These are phyloP conservation scores for Actinomortierella ambigua DNA, from an alignment of 371 early-diverging fungal species.

Conservation along the genomic window DNA sequence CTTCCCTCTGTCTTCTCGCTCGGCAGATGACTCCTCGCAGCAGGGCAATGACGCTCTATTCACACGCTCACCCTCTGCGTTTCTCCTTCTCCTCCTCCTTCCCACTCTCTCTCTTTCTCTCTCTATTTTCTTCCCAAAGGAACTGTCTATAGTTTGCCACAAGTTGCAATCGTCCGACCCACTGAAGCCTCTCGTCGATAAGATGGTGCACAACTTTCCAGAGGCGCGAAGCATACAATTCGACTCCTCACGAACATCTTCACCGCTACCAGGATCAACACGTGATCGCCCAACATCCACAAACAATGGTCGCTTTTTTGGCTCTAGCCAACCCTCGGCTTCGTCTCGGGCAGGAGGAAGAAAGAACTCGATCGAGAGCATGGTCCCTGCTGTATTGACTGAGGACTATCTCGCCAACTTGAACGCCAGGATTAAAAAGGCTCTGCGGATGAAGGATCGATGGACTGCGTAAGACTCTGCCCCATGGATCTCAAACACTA, in stretches of 20 bases:
- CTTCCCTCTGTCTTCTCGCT: not conserved
- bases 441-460: conserved; percentile 63
- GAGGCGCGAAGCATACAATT: conserved; percentile 49
- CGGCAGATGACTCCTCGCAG: too few relatives aligned
- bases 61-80: not conserved
- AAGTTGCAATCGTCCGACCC: conserved; percentile 51
- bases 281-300: too few relatives aligned
- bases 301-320: too few relatives aligned
- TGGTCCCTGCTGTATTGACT: conserved; percentile 52
- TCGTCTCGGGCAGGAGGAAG: conserved; percentile 34
- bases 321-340: conserved; percentile 1
- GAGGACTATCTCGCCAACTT: conserved; percentile 63
- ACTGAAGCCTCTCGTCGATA: conserved; percentile 59
- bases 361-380: conserved; percentile 39
- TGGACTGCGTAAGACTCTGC: conserved; percentile 63
- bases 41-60: too few relatives aligned
- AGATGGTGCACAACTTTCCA: conserved; percentile 56
- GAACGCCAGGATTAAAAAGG: conserved; percentile 59
- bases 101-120: not conserved
- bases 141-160: conserved; percentile 48
- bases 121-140: conserved; percentile 12
- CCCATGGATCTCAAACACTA: too few relatives aligned
- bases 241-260: conserved; percentile 24
- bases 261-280: conserved; percentile 15
- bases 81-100: not conserved